A percentile compares a stretch with the other conserved stretches of the same genome.
These are phyloP conservation scores for Zymoseptoria brevis DNA, from an alignment of 2,329 filamentous ascomycete genomes.

Conservation along the genomic window DNA sequence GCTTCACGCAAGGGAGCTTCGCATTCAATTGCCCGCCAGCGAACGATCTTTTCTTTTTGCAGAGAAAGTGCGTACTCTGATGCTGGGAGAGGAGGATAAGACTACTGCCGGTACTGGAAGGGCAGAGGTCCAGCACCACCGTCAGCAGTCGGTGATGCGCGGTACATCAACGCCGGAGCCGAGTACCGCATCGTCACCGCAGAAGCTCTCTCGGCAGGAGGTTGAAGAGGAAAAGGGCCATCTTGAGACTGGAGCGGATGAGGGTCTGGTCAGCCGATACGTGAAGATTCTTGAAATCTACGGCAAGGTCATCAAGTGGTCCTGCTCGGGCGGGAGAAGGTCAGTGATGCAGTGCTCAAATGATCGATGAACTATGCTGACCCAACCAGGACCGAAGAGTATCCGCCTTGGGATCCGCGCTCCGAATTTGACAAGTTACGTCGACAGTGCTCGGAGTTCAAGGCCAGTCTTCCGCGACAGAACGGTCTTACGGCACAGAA, in stretches of 20 bases:
- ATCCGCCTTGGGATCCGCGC: conserved; percentile 52
- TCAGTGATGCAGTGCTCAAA: conserved; percentile 23
- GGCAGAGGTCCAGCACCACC: conserved; percentile 36
- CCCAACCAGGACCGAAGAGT: conserved; percentile 37
- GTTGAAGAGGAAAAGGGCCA: conserved; percentile 38
- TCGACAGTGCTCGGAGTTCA: conserved; percentile 46
- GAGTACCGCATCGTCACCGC: conserved; percentile 11
- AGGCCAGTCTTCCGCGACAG: conserved; percentile 46
- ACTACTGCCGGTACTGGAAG: conserved; percentile 27
- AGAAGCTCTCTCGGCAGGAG: conserved; percentile 12
- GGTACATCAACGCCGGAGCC: conserved; percentile 19
- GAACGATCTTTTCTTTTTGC: conserved; percentile 58
- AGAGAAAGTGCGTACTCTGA: conserved; percentile 47
- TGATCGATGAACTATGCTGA: neutral
- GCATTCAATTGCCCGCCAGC: conserved; percentile 60
- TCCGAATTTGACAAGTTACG: conserved; percentile 50
- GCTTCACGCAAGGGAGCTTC: conserved; percentile 51
- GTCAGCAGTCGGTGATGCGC: conserved; percentile 40
- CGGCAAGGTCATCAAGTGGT: conserved; percentile 51
- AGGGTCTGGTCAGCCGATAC: conserved; percentile 43
- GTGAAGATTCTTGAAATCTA: conserved; percentile 49
- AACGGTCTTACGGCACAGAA: conserved; percentile 54
- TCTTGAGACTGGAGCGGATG: conserved; percentile 46
- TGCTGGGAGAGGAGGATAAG: conserved; percentile 39
- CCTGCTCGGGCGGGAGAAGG: conserved; percentile 49